These are phyloP conservation scores for Coemansia sp. DNA, from an alignment of 192 early-diverging fungal species.

Conservation along the genomic window DNA sequence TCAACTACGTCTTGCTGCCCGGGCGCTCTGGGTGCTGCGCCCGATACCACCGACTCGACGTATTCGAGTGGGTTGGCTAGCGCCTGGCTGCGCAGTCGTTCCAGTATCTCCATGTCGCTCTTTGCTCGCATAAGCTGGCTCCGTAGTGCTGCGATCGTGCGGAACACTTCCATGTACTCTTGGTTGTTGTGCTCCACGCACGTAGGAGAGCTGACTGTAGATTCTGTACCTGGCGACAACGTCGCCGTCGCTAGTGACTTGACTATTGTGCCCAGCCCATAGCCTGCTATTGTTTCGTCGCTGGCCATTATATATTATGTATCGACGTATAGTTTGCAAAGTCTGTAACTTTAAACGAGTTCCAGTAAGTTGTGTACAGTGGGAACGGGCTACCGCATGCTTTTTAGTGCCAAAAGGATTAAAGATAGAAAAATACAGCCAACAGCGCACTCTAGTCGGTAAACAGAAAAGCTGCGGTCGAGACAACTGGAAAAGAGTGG, in stretches of 20 bases:
- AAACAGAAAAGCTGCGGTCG: background rate
- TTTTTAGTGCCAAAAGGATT: background rate
- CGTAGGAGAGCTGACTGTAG: background rate
- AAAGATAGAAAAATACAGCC: background rate
- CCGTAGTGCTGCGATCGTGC: slow-evolving; percentile 38
- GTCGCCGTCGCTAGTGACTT: background rate
- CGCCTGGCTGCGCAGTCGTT: slow-evolving; percentile 23
- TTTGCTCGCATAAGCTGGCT: slow-evolving; percentile 46
- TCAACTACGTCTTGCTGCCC: slow-evolving; percentile 33
- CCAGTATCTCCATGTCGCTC: slow-evolving; percentile 43
- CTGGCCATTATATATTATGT: slow-evolving; percentile 6
- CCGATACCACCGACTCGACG: slow-evolving; percentile 24
- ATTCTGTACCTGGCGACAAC: slow-evolving; percentile 16
- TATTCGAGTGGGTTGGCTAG: slow-evolving; percentile 34
- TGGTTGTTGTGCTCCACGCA: slow-evolving; percentile 42
- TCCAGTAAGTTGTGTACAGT: background rate
- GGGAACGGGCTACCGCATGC: background rate
- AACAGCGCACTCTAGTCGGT: background rate
- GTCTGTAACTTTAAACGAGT: background rate
- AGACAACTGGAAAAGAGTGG: background rate
- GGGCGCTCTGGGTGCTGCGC: slow-evolving; percentile 25
- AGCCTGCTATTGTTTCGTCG: slow-evolving; percentile 8
- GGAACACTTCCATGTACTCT: slow-evolving; percentile 50
- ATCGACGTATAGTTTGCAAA: background rate
- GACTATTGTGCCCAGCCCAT: background rate